Base-by-base conservation (phyloP, 352 stramenopile species). In the Phytophthora chlamydospora region DNA sequence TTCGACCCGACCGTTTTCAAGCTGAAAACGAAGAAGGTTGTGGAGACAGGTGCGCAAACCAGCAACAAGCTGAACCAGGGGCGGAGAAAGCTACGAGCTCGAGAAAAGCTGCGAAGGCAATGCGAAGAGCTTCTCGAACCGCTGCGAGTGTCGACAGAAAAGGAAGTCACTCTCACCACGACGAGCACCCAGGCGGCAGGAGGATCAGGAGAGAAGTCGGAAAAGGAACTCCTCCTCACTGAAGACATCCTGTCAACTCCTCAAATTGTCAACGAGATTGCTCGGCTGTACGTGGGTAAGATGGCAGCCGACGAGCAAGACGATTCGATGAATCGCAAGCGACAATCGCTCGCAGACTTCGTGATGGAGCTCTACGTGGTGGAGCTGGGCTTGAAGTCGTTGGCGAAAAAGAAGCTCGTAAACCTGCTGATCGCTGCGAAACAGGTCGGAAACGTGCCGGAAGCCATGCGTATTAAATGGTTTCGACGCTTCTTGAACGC, bases 221-320 rank as follows among this genome's bases (percentile, higher is more conserved):
- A 64, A 56, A 56, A 64, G 36, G 49, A 48, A 8, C 29, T 50
- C 3, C 29, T 50, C 3, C n/a, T 52, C 2, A 46, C 49, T 10
- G 59, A 76, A 29, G 47, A 49, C 11, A 33, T 45, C 10, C 46
- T 75, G 21, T 66, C 63, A 5, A 62, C 58, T 19, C 50, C 59
- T 7, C 60, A 86, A 38, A 71, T 90, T 4, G 19, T 84, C 4
- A 68, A 70, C 29, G 81, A 90, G 42, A 89, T 91, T 33, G 71
- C 77, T 9, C 79, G 80, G 14, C 16, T 93, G 11, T 93, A 90
- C 42, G 46, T 83, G 8, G 70, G 72, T n/a, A 91, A 89, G 36
- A 77, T 93, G 11, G 42, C 58, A 48, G 66, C 56, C 0, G 75
- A 91, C 34, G 60, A 70, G 6, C 47, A 64, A 0, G 73, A 77